Conservation (phyloP, 2,329 filamentous ascomycete genomes). For the Canariomyces notabilis region DNA sequence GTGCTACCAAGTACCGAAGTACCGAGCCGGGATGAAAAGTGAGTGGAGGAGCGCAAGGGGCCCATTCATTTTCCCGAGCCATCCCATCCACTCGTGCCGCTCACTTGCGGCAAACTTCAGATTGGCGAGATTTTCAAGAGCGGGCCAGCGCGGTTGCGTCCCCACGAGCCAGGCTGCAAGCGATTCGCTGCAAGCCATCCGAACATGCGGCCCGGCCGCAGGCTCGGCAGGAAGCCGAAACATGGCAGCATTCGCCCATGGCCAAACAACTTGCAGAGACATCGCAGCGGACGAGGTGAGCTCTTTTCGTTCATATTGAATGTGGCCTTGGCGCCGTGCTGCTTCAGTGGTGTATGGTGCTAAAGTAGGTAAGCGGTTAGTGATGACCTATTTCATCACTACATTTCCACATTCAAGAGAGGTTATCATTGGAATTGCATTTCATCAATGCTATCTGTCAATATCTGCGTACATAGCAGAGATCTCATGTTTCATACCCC, state of each 20-base stretch:
- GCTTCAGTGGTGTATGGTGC: too few relatives aligned
- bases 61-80: slow-evolving; percentile 6
- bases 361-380: too few relatives aligned
- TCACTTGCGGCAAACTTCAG: slow-evolving; percentile 19
- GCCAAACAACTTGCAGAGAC: too few relatives aligned
- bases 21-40: slow-evolving; percentile 1
- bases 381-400: too few relatives aligned
- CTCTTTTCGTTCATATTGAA: too few relatives aligned
- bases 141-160: slow-evolving; percentile 17
- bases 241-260: neutral
- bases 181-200: slow-evolving; percentile 23
- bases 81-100: slow-evolving; percentile 22
- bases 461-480: too few relatives aligned
- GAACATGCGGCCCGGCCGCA: slow-evolving; percentile 8
- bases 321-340: too few relatives aligned
- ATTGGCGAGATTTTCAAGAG: slow-evolving; percentile 18
- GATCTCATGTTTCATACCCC: too few relatives aligned
- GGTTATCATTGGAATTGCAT: too few relatives aligned
- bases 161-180: slow-evolving; percentile 16
- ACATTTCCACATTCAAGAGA: too few relatives aligned
- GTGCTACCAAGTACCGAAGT: neutral
- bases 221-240: neutral
- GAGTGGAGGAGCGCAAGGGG: slow-evolving; percentile 11
- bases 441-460: too few relatives aligned
- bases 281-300: too few relatives aligned